phyloP scores from a whole-genome alignment of 345 rosid species.

The Camelina sativa region DNA sequence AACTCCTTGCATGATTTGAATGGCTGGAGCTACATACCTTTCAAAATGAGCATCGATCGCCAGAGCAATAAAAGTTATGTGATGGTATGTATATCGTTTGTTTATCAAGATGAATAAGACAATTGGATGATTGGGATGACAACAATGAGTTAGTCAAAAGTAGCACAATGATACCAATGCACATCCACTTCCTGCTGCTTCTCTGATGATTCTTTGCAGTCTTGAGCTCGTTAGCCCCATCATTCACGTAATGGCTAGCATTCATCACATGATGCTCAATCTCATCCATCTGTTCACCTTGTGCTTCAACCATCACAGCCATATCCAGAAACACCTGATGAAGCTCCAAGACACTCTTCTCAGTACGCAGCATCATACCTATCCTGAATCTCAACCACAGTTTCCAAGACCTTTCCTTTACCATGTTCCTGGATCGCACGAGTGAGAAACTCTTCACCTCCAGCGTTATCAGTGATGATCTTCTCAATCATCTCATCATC shows the following conservation, averaged over 20 bases:
- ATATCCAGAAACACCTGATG: slow-evolving; percentile 93
- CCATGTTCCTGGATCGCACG: slow-evolving; percentile 91
- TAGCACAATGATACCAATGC: slow-evolving; percentile 68
- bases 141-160: slow-evolving; percentile 65
- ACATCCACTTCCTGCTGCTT: slow-evolving; percentile 83
- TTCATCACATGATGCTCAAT: slow-evolving; percentile 89
- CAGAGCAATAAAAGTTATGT: too few species aligned
- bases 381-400: slow-evolving; percentile 91
- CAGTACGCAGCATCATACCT: slow-evolving; percentile 91
- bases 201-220: slow-evolving; percentile 72
- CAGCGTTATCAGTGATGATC: slow-evolving; percentile 68
- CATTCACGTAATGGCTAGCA: slow-evolving; percentile 80
- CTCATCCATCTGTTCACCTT: slow-evolving; percentile 95
- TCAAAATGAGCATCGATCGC: too few species aligned
- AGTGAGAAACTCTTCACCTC: slow-evolving; percentile 75
- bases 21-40: too few species aligned
- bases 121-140: slow-evolving; percentile 70
- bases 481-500: slow-evolving; percentile 86
- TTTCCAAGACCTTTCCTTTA: slow-evolving; percentile 86
- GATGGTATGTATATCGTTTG: too few species aligned
- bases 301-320: slow-evolving; percentile 95
- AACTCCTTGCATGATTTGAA: too few species aligned
- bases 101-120: too few species aligned
- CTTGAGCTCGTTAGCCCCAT: slow-evolving; percentile 75
- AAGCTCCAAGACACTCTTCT: slow-evolving; percentile 63